These are phyloP conservation scores for Barnettozyma californica DNA, from an alignment of 805 yeast genomes.

Conservation along the genomic window DNA sequence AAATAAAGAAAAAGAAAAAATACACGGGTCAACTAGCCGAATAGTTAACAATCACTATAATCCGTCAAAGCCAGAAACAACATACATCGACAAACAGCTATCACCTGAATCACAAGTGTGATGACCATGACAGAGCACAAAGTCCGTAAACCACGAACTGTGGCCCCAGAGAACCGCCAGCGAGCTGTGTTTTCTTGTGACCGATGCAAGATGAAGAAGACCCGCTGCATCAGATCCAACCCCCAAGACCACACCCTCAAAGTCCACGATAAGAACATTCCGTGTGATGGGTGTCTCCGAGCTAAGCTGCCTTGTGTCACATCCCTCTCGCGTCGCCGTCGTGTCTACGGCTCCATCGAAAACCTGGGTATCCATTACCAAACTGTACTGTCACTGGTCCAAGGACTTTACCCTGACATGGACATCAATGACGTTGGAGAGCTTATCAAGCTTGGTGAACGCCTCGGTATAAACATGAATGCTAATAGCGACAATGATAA, in stretches of 20 bases:
- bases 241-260: slow-evolving; percentile 21
- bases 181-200: slow-evolving; percentile 43
- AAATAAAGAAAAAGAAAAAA: not conserved
- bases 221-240: slow-evolving; percentile 35
- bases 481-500: slow-evolving; percentile 8
- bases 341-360: slow-evolving; percentile 38
- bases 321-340: slow-evolving; percentile 36
- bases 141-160: slow-evolving; percentile 30
- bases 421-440: slow-evolving; percentile 40
- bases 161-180: slow-evolving; percentile 33
- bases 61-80: not conserved
- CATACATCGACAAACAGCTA: not conserved
- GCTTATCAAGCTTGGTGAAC: slow-evolving; percentile 27
- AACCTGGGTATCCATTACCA: slow-evolving; percentile 39
- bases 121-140: not conserved
- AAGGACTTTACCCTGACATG: slow-evolving; percentile 38
- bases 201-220: slow-evolving; percentile 39
- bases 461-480: slow-evolving; percentile 20
- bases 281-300: slow-evolving; percentile 35
- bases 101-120: not conserved
- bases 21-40: slow-evolving; percentile 1
- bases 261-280: slow-evolving; percentile 32
- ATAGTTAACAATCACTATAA: not conserved
- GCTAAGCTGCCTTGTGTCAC: slow-evolving; percentile 37
- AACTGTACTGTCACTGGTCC: slow-evolving; percentile 33